These are phyloP conservation scores for Vinca minor DNA, from an alignment of 257 asterid genomes.

Conservation along the genomic window DNA sequence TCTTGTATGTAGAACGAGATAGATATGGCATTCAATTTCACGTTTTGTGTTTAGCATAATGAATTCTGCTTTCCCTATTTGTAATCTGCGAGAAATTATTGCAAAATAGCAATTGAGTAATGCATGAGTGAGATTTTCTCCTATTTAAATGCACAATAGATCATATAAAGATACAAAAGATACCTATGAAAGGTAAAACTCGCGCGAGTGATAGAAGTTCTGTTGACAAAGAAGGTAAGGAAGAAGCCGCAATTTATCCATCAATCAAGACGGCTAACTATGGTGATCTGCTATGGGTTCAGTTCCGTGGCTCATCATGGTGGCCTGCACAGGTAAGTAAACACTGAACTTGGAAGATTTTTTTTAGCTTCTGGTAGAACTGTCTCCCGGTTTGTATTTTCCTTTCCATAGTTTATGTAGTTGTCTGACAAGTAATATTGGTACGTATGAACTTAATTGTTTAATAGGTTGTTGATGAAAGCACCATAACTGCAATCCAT, in stretches of 20 bases:
- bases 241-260: conserved; percentile 2
- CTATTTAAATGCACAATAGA: conserved; percentile 1
- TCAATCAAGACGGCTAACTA: conserved; percentile 1
- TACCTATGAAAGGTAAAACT: conserved; percentile 2
- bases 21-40: too few relatives aligned
- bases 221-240: conserved; percentile 6
- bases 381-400: background rate
- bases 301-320: conserved; percentile 15
- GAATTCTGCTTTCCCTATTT: too few relatives aligned
- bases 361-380: background rate
- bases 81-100: too few relatives aligned
- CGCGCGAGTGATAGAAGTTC: conserved; percentile 6
- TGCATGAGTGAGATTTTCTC: background rate
- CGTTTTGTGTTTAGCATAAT: too few relatives aligned
- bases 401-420: background rate
- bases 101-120: background rate
- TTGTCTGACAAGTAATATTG: background rate
- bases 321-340: conserved; percentile 21
- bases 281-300: conserved; percentile 21
- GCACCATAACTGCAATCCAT: conserved; percentile 6
- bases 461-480: conserved; percentile 15
- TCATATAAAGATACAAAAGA: background rate
- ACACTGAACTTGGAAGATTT: conserved; percentile 4
- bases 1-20: too few relatives aligned
- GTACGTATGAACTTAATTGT: background rate